Conservation (phyloP, 2,329 filamentous ascomycete species). For the Ophiostoma quercus region DNA sequence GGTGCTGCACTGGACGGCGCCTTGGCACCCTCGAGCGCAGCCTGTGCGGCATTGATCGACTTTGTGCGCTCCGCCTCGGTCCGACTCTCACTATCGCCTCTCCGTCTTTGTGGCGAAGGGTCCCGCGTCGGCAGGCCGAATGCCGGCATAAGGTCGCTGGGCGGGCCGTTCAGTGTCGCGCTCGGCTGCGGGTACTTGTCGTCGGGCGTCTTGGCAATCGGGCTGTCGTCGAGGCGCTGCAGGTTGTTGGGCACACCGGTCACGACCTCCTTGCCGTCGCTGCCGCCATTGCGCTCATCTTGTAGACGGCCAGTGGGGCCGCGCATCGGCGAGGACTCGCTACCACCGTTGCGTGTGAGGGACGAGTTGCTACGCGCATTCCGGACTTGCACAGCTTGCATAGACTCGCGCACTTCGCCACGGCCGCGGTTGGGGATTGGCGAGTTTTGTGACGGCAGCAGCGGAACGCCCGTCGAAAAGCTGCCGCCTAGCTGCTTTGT, state of each 20-base stretch:
- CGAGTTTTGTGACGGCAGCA: constrained; percentile 76
- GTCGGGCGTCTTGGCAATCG: constrained; percentile 55
- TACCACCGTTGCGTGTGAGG: constrained; percentile 32
- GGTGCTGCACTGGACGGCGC: not conserved
- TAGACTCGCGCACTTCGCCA: constrained; percentile 72
- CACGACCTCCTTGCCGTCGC: constrained; percentile 17
- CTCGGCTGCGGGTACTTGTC: constrained; percentile 55
- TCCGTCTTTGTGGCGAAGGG: constrained; percentile 23
- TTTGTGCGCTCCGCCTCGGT: constrained; percentile 25
- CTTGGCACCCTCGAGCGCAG: constrained; percentile 18
- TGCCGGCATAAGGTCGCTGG: constrained; percentile 42
- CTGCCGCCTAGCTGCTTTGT: constrained; percentile 83
- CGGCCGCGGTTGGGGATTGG: constrained; percentile 80
- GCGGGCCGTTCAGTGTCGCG: constrained; percentile 55
- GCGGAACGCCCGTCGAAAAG: constrained; percentile 69
- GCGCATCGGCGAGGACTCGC: constrained; percentile 60
- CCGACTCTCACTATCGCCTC: constrained; percentile 11
- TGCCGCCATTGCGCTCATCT: constrained; percentile 49
- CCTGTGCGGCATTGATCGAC: constrained; percentile 20
- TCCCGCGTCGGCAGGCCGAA: constrained; percentile 33
- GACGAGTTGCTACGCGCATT: constrained; percentile 48
- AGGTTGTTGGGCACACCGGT: not conserved
- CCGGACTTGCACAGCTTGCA: constrained; percentile 60
- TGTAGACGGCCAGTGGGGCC: constrained; percentile 52
- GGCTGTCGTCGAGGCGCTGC: constrained; percentile 37